Conservation (phyloP, 2,329 filamentous ascomycete species). For the Boeremia lycopersici region DNA sequence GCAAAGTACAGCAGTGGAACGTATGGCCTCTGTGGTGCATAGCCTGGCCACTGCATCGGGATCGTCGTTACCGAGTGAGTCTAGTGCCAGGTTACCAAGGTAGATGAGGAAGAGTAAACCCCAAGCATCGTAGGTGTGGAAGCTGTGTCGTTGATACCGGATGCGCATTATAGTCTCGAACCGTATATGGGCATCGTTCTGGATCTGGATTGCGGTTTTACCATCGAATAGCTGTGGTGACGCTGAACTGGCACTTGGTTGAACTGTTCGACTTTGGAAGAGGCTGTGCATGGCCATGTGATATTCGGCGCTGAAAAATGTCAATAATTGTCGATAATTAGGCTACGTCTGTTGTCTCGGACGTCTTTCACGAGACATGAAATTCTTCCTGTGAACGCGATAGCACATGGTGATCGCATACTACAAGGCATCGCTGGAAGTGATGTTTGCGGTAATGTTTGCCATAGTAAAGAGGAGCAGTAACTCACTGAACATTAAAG, state of each 20-base stretch:
- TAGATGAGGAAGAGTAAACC: conserved; percentile 6
- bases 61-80: background rate
- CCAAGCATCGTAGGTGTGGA: conserved; percentile 8
- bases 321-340: background rate
- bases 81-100: conserved; percentile 8
- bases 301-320: conserved; percentile 1
- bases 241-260: background rate
- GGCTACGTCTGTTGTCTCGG: background rate
- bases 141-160: conserved; percentile 3
- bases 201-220: conserved; percentile 1
- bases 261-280: background rate
- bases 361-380: too few species aligned
- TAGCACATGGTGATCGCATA: background rate
- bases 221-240: background rate
- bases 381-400: too few species aligned
- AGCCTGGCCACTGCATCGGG: background rate
- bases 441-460: too few species aligned
- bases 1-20: conserved; percentile 5
- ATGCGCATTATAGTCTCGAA: conserved; percentile 12
- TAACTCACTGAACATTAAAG: conserved; percentile 7
- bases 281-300: conserved; percentile 2
- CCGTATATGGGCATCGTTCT: conserved; percentile 1
- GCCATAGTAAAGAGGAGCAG: background rate
- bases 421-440: background rate
- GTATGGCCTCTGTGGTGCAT: background rate